phyloP scores from a whole-genome alignment of 73 alveolate genomes.

The Paramecium caudatum region DNA sequence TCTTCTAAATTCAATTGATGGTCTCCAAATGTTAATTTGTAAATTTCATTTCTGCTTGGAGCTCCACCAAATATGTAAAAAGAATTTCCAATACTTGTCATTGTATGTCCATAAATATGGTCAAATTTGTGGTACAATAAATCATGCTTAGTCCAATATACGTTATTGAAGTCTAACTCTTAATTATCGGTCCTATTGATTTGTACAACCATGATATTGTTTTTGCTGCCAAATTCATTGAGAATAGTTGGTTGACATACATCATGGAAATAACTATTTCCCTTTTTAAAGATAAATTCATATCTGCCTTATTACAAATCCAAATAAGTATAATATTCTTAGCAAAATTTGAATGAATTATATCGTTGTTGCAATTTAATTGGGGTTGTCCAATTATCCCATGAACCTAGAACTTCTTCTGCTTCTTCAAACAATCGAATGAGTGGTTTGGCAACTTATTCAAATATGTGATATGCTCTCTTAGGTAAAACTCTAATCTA shows the following conservation, averaged over 20 bases:
- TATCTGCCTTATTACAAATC: constrained; percentile 65
- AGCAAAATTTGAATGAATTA: not conserved
- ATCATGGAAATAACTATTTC: constrained; percentile 66
- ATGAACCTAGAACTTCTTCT: constrained; percentile 60
- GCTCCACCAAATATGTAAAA: constrained; percentile 75
- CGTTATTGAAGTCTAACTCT: constrained; percentile 34
- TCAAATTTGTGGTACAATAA: constrained; percentile 47
- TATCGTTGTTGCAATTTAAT: not conserved
- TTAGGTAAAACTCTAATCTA: constrained; percentile 45
- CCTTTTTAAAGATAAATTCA: constrained; percentile 69
- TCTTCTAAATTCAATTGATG: constrained; percentile 61
- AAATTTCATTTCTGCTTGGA: constrained; percentile 62
- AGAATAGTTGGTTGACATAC: constrained; percentile 39
- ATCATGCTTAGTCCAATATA: constrained; percentile 58
- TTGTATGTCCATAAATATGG: constrained; percentile 75
- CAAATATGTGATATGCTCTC: constrained; percentile 50
- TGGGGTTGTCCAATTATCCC: constrained; percentile 63
- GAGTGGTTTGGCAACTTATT: constrained; percentile 22
- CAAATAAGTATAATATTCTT: constrained; percentile 51
- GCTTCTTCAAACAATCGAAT: constrained; percentile 32
- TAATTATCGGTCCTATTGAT: not conserved
- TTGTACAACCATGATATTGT: constrained; percentile 43
- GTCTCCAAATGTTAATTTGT: constrained; percentile 65
- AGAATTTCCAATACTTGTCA: constrained; percentile 73
- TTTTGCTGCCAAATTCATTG: constrained; percentile 41